Evolutionary conservation across 2,329 filamentous ascomycete genomes (phyloP).

Genomic region (Lasiodiplodia sp.): DNA sequence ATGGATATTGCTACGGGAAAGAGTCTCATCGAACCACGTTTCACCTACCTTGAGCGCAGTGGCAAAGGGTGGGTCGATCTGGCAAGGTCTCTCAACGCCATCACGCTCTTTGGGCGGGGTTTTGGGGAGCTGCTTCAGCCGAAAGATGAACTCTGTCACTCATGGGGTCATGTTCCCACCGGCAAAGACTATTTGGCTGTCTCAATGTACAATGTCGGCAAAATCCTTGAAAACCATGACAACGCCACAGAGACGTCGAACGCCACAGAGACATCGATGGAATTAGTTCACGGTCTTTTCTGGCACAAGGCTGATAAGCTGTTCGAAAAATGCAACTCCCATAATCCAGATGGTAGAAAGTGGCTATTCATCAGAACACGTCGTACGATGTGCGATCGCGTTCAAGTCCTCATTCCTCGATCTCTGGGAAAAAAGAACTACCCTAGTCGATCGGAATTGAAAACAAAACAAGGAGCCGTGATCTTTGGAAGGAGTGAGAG

Average conservation of each 20-base stretch:
- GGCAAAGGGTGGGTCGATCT: not conserved
- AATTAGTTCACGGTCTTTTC: not conserved
- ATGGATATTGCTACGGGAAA: not conserved
- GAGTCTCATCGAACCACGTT: not conserved
- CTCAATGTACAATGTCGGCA: not conserved
- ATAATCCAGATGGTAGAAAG: not conserved
- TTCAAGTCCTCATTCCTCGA: too few species aligned
- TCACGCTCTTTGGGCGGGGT: not conserved
- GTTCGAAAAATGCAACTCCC: not conserved
- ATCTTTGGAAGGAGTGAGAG: too few species aligned
- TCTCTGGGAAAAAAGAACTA: too few species aligned
- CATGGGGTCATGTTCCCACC: not conserved
- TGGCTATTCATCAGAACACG: too few species aligned
- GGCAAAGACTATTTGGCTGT: not conserved
- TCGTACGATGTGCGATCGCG: not conserved
- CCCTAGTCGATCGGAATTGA: too few species aligned
- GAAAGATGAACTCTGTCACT: accelerated
- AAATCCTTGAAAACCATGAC: not conserved
- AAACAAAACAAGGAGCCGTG: too few species aligned
- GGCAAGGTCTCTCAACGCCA: not conserved
- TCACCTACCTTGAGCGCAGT: not conserved
- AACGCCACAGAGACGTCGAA: not conserved
- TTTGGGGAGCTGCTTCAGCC: not conserved
- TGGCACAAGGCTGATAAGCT: not conserved
- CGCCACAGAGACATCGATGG: too few species aligned